Conservation (phyloP, 768 basidiomycete genomes). For the Mycena filopes region DNA sequence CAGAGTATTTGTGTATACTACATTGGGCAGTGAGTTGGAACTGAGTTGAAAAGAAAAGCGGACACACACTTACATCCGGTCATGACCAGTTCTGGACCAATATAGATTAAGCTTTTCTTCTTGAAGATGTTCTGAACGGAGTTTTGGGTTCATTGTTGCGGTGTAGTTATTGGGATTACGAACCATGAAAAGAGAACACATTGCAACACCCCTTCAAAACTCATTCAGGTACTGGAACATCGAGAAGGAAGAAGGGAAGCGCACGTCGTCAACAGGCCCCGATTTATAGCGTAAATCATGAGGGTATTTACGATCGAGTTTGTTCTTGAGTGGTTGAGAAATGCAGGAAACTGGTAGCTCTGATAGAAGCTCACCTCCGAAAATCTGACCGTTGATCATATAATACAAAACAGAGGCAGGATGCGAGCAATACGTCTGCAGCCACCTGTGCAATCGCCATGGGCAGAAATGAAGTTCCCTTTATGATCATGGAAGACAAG, state of each 20-base stretch:
- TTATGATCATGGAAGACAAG: not conserved
- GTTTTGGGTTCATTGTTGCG: not conserved
- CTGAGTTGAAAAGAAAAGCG: too few species aligned
- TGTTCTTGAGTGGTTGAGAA: not conserved
- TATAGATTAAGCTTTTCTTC: not conserved
- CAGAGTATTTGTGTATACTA: conserved; percentile 5
- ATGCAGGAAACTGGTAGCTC: not conserved
- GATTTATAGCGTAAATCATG: conserved; percentile 2
- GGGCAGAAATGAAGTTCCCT: not conserved
- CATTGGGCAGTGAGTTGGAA: not conserved
- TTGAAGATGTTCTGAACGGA: not conserved
- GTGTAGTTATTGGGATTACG: not conserved
- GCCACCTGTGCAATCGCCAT: not conserved
- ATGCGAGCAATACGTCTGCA: not conserved
- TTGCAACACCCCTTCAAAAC: not conserved
- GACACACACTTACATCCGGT: not conserved
- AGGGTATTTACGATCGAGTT: not conserved
- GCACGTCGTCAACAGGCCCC: not conserved
- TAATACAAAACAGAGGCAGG: conserved; percentile 1
- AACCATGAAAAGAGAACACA: not conserved
- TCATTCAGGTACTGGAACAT: not conserved
- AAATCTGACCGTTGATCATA: not conserved
- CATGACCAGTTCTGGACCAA: not conserved
- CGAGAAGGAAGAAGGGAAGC: not conserved
- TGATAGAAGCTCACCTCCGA: not conserved